Base-by-base conservation (phyloP, 2,329 filamentous ascomycete species). In the Aspergillus fumigatus region DNA sequence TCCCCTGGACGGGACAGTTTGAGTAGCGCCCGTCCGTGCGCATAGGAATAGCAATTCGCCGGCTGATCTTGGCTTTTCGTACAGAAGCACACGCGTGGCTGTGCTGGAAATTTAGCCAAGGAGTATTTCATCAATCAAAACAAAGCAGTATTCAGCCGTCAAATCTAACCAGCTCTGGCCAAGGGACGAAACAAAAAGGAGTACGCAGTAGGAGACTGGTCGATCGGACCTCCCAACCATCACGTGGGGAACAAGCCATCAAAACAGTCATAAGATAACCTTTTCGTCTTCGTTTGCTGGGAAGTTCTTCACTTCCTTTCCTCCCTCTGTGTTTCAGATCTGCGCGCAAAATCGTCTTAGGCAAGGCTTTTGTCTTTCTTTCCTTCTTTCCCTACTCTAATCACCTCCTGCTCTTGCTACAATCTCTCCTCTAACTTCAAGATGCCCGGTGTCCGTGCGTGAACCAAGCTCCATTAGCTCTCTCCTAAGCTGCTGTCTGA, bases 401-500 rank as follows among this genome's bases (percentile, higher is more conserved):
- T 11, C n/a, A 3, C 19, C 17, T 23, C 21, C 21, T 43, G 10
- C 40, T 43, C 21, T 43, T 43, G 10, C 40, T 43, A 23, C 40
- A 23, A 21, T 43, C 3, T 43, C 40, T 43, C 21, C 8, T 19
- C 43, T 17, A 23, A 6, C 11, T 23, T 26, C 43, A 47, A 47
- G 50, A 72, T 72, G 70, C 67, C 67, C 58, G 70, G 70, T 61
- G 67, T 72, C 58, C 69, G 69, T 72, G 62, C 65, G 69, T 71
- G 52, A 43, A 35, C 11, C 11, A 14, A 50, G 38, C 35, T 51
- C 48, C 26, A 11, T 41, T 8, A 25, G 21, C 45, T 41, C 41
- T 51, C 50, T 35, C 26, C 23, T 21, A 26, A 23, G 7, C 14
- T 11, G 14, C 10, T 49, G 21, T 50, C 53, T 45, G 38, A 32